A percentile compares a stretch with the other conserved stretches of the same genome.
Conservation (phyloP, 192 early-diverging fungal species). For the Coemansia sp. region DNA sequence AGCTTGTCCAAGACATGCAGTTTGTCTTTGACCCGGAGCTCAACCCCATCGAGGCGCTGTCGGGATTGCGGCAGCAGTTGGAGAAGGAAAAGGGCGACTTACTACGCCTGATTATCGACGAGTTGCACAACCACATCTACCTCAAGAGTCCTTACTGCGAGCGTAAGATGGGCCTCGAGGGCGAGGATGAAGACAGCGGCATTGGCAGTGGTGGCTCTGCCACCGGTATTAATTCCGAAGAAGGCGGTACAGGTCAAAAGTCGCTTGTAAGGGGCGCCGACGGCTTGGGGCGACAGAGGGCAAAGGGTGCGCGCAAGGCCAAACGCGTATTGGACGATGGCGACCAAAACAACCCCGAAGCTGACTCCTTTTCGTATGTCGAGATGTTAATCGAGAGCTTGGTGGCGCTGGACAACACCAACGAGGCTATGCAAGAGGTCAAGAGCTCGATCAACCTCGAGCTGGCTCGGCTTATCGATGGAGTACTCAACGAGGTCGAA, state of each 20-base stretch:
- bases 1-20: slow-evolving; percentile 64
- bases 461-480: slow-evolving; percentile 69
- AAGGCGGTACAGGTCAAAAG: not conserved
- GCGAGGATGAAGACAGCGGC: slow-evolving; percentile 38
- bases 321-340: slow-evolving; percentile 6
- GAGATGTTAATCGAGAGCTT: slow-evolving; percentile 76
- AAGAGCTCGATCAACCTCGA: slow-evolving; percentile 70
- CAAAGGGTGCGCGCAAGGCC: slow-evolving; percentile 53
- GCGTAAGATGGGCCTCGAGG: slow-evolving; percentile 47
- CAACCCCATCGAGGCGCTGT: slow-evolving; percentile 67
- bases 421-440: slow-evolving; percentile 58
- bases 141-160: slow-evolving; percentile 77
- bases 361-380: slow-evolving; percentile 74
- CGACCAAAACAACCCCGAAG: slow-evolving; percentile 68
- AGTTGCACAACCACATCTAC: slow-evolving; percentile 78
- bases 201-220: not conserved
- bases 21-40: slow-evolving; percentile 65
- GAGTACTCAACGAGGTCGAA: slow-evolving; percentile 71
- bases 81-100: slow-evolving; percentile 52
- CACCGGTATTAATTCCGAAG: not conserved
- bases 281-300: slow-evolving; percentile 6
- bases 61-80: slow-evolving; percentile 65
- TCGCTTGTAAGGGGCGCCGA: not conserved
- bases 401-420: slow-evolving; percentile 51
- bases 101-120: slow-evolving; percentile 67